Percentiles rank a stretch among this genome's conserved stretches.
These are phyloP conservation scores for Aphanomyces astaci DNA, from an alignment of 352 stramenopile species.

Conservation along the genomic window DNA sequence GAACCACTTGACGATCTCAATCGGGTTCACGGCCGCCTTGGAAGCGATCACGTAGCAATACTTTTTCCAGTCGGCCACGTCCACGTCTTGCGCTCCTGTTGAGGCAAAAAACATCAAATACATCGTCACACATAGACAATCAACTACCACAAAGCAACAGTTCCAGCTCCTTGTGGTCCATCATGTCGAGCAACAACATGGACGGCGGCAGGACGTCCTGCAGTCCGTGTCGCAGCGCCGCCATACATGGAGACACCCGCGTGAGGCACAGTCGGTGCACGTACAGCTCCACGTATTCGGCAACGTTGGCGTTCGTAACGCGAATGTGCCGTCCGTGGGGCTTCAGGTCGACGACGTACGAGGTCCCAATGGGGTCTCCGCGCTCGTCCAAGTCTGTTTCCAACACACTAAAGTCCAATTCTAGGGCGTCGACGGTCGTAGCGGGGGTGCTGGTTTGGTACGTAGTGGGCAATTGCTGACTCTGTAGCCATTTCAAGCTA, in stretches of 20 bases:
- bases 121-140: no score
- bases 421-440: background rate
- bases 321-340: conserved; percentile 82
- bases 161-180: conserved; percentile 98
- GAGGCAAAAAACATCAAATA: conserved; percentile 29
- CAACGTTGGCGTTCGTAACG: conserved; percentile 94
- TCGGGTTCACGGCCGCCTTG: conserved; percentile 51
- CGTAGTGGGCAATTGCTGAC: background rate
- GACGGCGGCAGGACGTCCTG: conserved; percentile 91
- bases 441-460: no score
- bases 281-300: conserved; percentile 87
- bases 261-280: conserved; percentile 94
- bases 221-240: conserved; percentile 83
- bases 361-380: conserved; percentile 28
- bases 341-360: conserved; percentile 80
- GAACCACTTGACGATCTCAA: conserved; percentile 92
- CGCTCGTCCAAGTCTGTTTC: conserved; percentile 29
- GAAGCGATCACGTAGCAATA: conserved; percentile 63
- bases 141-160: conserved; percentile 95
- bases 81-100: conserved; percentile 47
- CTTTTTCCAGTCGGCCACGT: conserved; percentile 74
- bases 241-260: conserved; percentile 86
- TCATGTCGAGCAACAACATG: conserved; percentile 92
- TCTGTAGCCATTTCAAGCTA: conserved; percentile 60
- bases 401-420: conserved; percentile 6